Percentiles rank a stretch among this genome's conserved stretches.
Conservation (phyloP, 345 rosid genomes). For the Citrus mangshanensis region DNA sequence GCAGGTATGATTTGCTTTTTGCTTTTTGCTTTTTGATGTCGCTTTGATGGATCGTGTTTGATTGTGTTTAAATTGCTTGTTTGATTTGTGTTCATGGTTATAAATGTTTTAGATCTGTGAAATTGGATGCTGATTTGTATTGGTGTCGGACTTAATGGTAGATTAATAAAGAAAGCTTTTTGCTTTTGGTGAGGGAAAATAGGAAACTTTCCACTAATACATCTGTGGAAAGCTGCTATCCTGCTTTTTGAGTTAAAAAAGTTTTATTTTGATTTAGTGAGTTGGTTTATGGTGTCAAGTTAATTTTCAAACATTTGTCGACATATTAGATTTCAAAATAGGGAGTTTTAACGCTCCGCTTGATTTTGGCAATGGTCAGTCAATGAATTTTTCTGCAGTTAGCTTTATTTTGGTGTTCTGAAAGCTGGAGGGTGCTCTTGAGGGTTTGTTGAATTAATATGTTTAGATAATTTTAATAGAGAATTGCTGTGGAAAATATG, state of each 20-base stretch:
- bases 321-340: neutral
- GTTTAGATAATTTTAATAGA: neutral
- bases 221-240: neutral
- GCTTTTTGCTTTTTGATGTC: neutral
- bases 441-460: neutral
- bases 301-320: neutral
- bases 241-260: neutral
- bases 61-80: constrained; percentile 3
- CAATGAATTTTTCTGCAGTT: neutral
- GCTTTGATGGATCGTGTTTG: neutral
- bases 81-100: neutral
- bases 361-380: neutral
- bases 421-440: neutral
- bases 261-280: neutral
- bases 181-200: neutral
- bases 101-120: constrained; percentile 29
- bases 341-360: neutral
- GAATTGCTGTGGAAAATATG: neutral
- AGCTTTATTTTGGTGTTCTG: neutral
- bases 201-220: neutral
- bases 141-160: neutral
- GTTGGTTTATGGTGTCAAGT: neutral
- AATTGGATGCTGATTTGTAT: constrained; percentile 8
- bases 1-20: constrained; percentile 47
- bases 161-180: neutral